Percentiles rank a stretch among this genome's conserved stretches.
Conservation (phyloP, 2,329 filamentous ascomycete species). For the Colletotrichum viniferum region DNA sequence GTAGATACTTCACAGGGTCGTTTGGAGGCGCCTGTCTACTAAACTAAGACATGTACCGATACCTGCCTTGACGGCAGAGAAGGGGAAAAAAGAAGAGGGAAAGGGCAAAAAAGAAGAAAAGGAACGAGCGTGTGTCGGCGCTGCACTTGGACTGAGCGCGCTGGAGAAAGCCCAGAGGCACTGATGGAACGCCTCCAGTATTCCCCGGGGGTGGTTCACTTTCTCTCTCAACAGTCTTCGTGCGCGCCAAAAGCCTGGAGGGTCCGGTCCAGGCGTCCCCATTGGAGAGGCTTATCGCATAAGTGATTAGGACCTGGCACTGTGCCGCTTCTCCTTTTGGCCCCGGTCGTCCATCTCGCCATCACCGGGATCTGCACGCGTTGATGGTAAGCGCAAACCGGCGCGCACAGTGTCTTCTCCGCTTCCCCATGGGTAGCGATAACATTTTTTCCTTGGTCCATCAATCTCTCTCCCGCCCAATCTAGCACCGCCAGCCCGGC, state of each 20-base stretch:
- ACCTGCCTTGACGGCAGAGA: neutral
- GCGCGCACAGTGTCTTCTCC: neutral
- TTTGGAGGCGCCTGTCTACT: neutral
- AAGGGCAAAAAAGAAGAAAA: neutral
- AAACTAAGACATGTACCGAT: neutral
- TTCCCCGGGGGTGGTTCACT: neutral
- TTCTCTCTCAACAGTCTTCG: slow-evolving; percentile 6
- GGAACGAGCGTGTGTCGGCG: neutral
- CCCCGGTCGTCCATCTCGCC: neutral
- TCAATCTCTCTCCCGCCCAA: slow-evolving; percentile 14
- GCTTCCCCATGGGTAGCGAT: slow-evolving; percentile 7
- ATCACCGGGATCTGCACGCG: neutral
- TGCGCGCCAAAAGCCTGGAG: slow-evolving; percentile 6
- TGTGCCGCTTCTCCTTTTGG: slow-evolving; percentile 9
- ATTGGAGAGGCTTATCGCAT: slow-evolving; percentile 20
- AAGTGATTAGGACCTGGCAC: slow-evolving; percentile 2
- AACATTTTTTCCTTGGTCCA: slow-evolving; percentile 23
- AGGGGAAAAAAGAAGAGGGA: neutral
- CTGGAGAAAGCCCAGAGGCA: neutral
- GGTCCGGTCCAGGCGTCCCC: slow-evolving; percentile 11
- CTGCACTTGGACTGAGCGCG: neutral
- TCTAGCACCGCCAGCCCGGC: slow-evolving; percentile 16
- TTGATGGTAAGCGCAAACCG: neutral
- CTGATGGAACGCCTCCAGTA: neutral
- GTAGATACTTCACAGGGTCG: neutral